Conservation (phyloP, 192 early-diverging fungal species). For the Backusella tuberculispora region DNA sequence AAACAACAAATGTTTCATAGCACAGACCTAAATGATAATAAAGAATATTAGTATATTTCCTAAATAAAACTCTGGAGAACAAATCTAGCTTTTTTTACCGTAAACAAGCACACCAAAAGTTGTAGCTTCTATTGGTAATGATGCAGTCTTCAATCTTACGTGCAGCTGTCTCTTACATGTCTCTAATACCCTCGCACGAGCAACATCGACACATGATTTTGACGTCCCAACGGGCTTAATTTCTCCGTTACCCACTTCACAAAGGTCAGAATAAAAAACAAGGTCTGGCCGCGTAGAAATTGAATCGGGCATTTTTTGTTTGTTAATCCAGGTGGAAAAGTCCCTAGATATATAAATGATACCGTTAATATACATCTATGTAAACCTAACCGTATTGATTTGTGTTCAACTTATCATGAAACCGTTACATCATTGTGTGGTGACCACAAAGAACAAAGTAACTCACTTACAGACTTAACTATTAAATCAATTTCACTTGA, state of each 20-base stretch:
- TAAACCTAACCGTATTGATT: conserved; percentile 14
- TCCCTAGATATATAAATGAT: conserved; percentile 20
- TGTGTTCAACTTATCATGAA: conserved; percentile 21
- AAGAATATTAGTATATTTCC: conserved; percentile 13
- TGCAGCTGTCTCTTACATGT: conserved; percentile 20
- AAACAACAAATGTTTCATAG: conserved; percentile 13
- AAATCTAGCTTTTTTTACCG: conserved; percentile 11
- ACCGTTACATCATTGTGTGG: neutral
- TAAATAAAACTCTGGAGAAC: conserved; percentile 5
- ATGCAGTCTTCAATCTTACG: conserved; percentile 4
- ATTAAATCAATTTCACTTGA: conserved; percentile 20
- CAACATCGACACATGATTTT: conserved; percentile 17
- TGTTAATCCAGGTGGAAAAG: conserved; percentile 9
- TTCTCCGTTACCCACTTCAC: conserved; percentile 20
- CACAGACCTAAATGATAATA: conserved; percentile 8
- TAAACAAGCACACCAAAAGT: conserved; percentile 25
- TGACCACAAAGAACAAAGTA: conserved; percentile 22
- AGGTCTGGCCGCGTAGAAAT: conserved; percentile 18
- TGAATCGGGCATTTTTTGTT: conserved; percentile 24
- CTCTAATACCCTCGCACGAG: conserved; percentile 8
- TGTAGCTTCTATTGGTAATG: conserved; percentile 6
- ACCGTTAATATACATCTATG: conserved; percentile 12
- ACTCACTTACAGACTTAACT: neutral
- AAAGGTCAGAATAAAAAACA: neutral
- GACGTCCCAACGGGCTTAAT: conserved; percentile 8